Percentiles rank a stretch among this genome's conserved stretches.
These are phyloP conservation scores for Plasmodium billcollinsi DNA, from an alignment of 169 alveolate genomes.

Conservation along the genomic window DNA sequence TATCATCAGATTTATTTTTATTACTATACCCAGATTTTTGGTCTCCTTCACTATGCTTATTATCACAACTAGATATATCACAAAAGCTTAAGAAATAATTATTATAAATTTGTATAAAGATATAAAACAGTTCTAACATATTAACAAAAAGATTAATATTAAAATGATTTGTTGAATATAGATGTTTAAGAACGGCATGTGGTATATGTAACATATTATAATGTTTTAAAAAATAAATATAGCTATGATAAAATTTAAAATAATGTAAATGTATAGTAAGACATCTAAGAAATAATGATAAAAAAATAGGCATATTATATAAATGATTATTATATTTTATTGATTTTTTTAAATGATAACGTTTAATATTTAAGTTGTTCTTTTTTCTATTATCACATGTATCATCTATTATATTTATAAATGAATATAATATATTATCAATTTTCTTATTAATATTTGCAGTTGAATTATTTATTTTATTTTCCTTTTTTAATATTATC, in stretches of 20 bases:
- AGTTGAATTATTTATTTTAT: background rate
- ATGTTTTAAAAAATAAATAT: slow-evolving; percentile 20
- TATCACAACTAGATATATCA: background rate
- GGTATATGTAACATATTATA: slow-evolving; percentile 46
- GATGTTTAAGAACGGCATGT: slow-evolving; percentile 11
- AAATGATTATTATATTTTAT: background rate
- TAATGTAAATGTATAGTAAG: slow-evolving; percentile 24
- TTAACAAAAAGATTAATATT: slow-evolving; percentile 42
- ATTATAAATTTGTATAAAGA: slow-evolving; percentile 32
- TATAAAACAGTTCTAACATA: slow-evolving; percentile 43
- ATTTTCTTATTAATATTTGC: background rate
- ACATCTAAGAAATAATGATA: slow-evolving; percentile 36
- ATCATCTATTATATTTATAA: background rate
- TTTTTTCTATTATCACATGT: background rate
- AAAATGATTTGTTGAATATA: slow-evolving; percentile 25
- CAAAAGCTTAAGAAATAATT: slow-evolving; percentile 22
- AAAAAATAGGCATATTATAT: slow-evolving; percentile 35
- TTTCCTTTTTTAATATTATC: background rate
- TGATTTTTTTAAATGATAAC: background rate
- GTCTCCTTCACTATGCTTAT: background rate
- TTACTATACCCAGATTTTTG: no score
- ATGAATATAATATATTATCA: background rate
- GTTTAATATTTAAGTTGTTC: background rate
- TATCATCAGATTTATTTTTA: background rate
- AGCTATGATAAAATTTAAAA: slow-evolving; percentile 33